phyloP scores from a whole-genome alignment of 257 asterid species.

The Solanum peruvianum region DNA sequence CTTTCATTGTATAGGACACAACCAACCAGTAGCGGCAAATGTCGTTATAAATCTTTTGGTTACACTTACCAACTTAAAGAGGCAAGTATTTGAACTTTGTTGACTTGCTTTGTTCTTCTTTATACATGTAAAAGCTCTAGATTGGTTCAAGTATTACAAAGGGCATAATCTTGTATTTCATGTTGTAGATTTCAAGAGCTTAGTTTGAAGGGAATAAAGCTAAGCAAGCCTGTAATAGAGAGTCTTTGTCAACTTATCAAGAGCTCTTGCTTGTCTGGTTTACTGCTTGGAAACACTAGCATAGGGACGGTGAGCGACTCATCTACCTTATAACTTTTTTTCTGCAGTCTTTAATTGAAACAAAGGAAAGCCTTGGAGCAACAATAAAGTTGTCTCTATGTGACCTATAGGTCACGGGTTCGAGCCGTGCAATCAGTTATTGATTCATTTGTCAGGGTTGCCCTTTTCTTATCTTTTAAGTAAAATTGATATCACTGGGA shows the following conservation, averaged over 20 bases:
- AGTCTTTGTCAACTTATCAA: conserved; percentile 64
- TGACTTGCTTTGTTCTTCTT: neutral
- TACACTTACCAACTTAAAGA: conserved; percentile 51
- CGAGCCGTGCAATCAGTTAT: neutral
- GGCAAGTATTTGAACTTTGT: conserved; percentile 17
- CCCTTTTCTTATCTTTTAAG: neutral
- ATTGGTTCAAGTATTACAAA: neutral
- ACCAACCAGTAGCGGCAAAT: conserved; percentile 61
- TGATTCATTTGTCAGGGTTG: neutral
- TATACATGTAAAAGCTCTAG: neutral
- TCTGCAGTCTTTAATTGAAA: neutral
- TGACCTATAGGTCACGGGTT: neutral
- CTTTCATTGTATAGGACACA: conserved; percentile 48
- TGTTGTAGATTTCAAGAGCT: conserved; percentile 74
- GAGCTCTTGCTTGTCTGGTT: conserved; percentile 57
- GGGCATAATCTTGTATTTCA: neutral
- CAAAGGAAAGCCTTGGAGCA: neutral
- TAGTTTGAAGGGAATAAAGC: conserved; percentile 64
- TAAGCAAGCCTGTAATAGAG: conserved; percentile 65
- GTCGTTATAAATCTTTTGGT: conserved; percentile 43
- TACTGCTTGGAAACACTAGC: conserved; percentile 66
- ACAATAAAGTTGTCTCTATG: neutral
- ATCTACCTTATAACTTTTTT: neutral
- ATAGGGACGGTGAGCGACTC: conserved; percentile 30
- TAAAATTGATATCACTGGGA: neutral